These are phyloP conservation scores for Calocybe cyanea DNA, from an alignment of 768 basidiomycete species.

Conservation along the genomic window DNA sequence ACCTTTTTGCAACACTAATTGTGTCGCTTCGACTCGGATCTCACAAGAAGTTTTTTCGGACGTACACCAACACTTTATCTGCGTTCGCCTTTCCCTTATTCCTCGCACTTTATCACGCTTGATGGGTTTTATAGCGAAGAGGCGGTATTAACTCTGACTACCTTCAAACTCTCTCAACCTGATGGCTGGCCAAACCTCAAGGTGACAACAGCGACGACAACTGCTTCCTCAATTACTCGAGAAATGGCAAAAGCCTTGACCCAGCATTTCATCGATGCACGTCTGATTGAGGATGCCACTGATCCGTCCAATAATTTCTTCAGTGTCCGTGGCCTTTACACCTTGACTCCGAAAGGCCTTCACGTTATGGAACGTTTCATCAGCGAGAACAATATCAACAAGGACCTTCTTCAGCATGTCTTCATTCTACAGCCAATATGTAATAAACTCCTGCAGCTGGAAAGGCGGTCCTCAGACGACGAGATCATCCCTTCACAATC, in stretches of 20 bases:
- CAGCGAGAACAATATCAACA: slow-evolving; percentile 97
- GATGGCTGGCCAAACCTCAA: slow-evolving; percentile 97
- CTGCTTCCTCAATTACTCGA: slow-evolving; percentile 98
- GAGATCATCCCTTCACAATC: slow-evolving; percentile 95
- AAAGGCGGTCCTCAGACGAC: slow-evolving; percentile 88
- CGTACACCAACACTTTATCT: slow-evolving; percentile 90
- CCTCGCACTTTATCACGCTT: slow-evolving; percentile 8
- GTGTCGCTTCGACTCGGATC: slow-evolving; percentile 86
- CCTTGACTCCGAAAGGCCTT: slow-evolving; percentile 94
- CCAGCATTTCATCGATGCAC: slow-evolving; percentile 99
- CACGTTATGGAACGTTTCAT: slow-evolving; percentile 99
- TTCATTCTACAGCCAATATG: slow-evolving; percentile 93
- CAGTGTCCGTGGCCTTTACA: slow-evolving; percentile 97
- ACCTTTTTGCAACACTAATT: slow-evolving; percentile 95
- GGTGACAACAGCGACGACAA: slow-evolving; percentile 98
- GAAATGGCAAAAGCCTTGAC: slow-evolving; percentile 99
- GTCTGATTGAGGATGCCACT: slow-evolving; percentile 93
- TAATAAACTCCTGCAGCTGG: slow-evolving; percentile 96
- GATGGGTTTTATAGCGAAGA: slow-evolving; percentile 64
- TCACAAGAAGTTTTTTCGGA: slow-evolving; percentile 95
- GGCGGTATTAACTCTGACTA: slow-evolving; percentile 87
- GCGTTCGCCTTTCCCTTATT: slow-evolving; percentile 58
- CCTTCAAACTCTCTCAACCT: slow-evolving; percentile 98
- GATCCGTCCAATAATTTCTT: slow-evolving; percentile 87
- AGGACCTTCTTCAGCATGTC: slow-evolving; percentile 85